These are phyloP conservation scores for Linnemannia schmuckeri DNA, from an alignment of 192 early-diverging fungal species.

Conservation along the genomic window DNA sequence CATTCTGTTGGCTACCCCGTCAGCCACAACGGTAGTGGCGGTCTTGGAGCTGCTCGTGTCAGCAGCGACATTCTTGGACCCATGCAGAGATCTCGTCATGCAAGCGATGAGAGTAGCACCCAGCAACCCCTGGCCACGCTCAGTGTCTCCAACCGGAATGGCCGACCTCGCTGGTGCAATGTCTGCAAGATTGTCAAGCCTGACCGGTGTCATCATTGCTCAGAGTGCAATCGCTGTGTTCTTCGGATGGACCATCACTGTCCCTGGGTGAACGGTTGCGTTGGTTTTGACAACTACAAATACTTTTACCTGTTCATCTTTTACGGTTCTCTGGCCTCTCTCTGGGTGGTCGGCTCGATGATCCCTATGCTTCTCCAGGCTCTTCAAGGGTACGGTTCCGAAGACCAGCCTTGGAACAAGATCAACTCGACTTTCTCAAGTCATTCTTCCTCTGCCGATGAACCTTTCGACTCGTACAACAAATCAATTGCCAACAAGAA, in stretches of 20 bases:
- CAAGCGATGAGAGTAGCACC: not conserved
- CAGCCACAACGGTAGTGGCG: not conserved
- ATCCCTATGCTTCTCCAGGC: conserved; percentile 40
- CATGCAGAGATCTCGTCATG: not conserved
- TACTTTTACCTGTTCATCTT: conserved; percentile 64
- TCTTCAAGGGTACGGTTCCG: conserved; percentile 8
- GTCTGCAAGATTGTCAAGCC: conserved; percentile 63
- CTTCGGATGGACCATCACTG: conserved; percentile 68
- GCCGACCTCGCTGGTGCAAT: conserved; percentile 37
- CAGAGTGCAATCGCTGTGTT: conserved; percentile 64
- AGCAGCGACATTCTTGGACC: conserved; percentile 1
- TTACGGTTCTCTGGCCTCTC: conserved; percentile 58
- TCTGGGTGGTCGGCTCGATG: conserved; percentile 52
- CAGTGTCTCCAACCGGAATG: conserved; percentile 36
- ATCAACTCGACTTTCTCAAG: not conserved
- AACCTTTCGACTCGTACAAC: not conserved
- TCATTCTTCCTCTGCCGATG: not conserved
- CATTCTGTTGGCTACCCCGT: not conserved
- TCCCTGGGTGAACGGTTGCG: conserved; percentile 67
- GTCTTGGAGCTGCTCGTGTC: not conserved
- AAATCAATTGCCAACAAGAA: not conserved
- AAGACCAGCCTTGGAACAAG: not conserved
- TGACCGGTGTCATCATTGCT: conserved; percentile 68
- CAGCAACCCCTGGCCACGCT: conserved; percentile 24
- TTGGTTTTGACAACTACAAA: conserved; percentile 66